phyloP scores from a whole-genome alignment of 2,329 filamentous ascomycete genomes.

The Clonostachys rosea region DNA sequence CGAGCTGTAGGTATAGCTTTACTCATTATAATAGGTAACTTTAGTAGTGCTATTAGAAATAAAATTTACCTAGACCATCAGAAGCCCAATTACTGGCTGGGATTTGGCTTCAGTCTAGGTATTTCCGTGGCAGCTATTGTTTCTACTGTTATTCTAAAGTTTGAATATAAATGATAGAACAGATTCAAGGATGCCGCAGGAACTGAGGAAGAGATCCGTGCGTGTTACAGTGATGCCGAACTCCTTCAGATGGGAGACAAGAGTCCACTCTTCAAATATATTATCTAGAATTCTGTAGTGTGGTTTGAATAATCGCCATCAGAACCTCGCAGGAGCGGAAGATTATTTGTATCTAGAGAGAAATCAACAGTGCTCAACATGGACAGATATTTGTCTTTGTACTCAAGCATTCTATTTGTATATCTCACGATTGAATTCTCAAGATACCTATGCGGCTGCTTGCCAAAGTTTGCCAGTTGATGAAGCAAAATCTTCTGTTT shows the following conservation, averaged over 20 bases:
- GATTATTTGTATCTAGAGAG: no score
- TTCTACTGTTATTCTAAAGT: conserved; percentile 1
- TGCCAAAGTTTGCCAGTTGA: no score
- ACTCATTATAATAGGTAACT: conserved; percentile 5
- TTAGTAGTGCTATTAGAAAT: conserved; percentile 2
- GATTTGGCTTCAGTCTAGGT: conserved; percentile 3
- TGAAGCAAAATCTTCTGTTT: no score
- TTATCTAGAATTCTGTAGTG: conserved; percentile 6
- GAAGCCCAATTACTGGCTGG: conserved; percentile 4
- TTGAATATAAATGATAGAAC: conserved; percentile 6
- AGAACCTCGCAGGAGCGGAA: no score
- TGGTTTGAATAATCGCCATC: no score
- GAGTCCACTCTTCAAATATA: conserved; percentile 10
- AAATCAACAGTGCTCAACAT: no score
- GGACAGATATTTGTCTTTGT: no score
- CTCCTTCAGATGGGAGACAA: conserved; percentile 9
- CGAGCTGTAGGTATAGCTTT: conserved; percentile 6
- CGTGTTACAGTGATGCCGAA: conserved; percentile 8
- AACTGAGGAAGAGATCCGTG: conserved; percentile 9
- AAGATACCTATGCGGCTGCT: no score
- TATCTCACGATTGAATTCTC: no score
- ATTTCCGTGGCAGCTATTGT: conserved; percentile 1
- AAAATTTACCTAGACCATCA: conserved; percentile 5
- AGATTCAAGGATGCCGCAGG: conserved; percentile 8
- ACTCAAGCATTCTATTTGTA: no score